A percentile compares a stretch with the other conserved stretches of the same genome.
These are phyloP conservation scores for Talaromyces amestolkiae DNA, from an alignment of 2,329 filamentous ascomycete genomes.

Conservation along the genomic window DNA sequence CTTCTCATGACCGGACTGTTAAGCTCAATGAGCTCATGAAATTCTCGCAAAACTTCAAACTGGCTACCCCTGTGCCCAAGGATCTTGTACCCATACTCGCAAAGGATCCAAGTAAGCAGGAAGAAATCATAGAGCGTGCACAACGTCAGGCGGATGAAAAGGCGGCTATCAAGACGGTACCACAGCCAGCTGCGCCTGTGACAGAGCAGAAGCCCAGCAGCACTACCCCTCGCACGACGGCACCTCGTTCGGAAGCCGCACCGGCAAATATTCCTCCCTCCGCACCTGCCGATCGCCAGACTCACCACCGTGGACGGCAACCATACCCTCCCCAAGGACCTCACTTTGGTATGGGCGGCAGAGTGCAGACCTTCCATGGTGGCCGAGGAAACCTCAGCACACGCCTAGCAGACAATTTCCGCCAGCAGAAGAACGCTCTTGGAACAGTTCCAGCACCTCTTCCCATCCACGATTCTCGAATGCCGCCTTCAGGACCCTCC, in stretches of 20 bases:
- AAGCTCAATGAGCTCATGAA: constrained; percentile 94
- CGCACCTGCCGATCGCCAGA: constrained; percentile 48
- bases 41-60: constrained; percentile 90
- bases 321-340: constrained; percentile 47
- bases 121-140: constrained; percentile 86
- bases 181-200: constrained; percentile 37
- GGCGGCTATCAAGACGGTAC: constrained; percentile 44
- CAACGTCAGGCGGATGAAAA: constrained; percentile 68
- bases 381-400: constrained; percentile 48
- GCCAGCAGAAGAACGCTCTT: constrained; percentile 50
- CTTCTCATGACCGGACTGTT: constrained; percentile 75
- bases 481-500: constrained; percentile 71
- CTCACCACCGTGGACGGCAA: constrained; percentile 47
- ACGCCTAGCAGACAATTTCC: constrained; percentile 52
- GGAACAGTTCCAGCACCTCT: constrained; percentile 53
- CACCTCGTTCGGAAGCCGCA: constrained; percentile 37
- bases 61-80: constrained; percentile 84
- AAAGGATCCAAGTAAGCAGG: constrained; percentile 92
- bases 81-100: constrained; percentile 93
- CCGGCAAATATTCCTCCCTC: constrained; percentile 47
- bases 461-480: constrained; percentile 64
- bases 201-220: constrained; percentile 55
- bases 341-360: constrained; percentile 38
- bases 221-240: constrained; percentile 45
- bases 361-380: constrained; percentile 44